phyloP scores from a whole-genome alignment of 257 asterid species.

The Paraleonurus japonicus region DNA sequence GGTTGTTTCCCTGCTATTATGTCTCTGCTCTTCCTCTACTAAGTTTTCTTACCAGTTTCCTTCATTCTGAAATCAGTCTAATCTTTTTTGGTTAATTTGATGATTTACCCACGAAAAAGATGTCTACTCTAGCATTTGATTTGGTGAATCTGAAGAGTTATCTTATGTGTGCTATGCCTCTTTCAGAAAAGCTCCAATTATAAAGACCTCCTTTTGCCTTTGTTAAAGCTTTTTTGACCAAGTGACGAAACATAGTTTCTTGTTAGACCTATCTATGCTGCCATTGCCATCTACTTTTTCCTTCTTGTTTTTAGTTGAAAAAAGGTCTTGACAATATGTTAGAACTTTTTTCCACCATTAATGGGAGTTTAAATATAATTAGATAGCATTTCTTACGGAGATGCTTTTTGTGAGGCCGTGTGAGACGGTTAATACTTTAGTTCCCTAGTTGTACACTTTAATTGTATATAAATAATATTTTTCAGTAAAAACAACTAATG shows the following conservation, averaged over 20 bases:
- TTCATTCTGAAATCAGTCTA: background rate
- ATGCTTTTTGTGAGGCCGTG: background rate
- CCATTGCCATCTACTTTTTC: slow-evolving; percentile 23
- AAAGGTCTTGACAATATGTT: background rate
- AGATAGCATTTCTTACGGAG: background rate
- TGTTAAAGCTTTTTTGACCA: slow-evolving; percentile 29
- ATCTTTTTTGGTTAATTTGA: slow-evolving; percentile 6
- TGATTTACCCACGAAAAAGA: background rate
- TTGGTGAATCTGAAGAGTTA: slow-evolving; percentile 18
- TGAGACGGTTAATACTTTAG: background rate
- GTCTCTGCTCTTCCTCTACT: slow-evolving; percentile 16
- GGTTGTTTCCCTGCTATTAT: slow-evolving; percentile 29
- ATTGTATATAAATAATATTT: no score
- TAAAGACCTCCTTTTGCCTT: slow-evolving; percentile 15
- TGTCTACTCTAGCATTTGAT: background rate
- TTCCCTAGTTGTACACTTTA: no score
- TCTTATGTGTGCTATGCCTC: background rate
- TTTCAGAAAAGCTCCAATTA: slow-evolving; percentile 22
- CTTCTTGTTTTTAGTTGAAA: slow-evolving; percentile 25
- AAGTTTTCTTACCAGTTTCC: background rate
- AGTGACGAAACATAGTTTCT: slow-evolving; percentile 27
- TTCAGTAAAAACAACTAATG: no score
- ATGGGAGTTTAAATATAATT: slow-evolving; percentile 16
- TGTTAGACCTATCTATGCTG: slow-evolving; percentile 25
- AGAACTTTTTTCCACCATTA: slow-evolving; percentile 16